A percentile compares a stretch with the other conserved stretches of the same genome.
Evolutionary conservation across 192 early-diverging fungal genomes (phyloP).

Genomic region (Mortierella antarctica): DNA sequence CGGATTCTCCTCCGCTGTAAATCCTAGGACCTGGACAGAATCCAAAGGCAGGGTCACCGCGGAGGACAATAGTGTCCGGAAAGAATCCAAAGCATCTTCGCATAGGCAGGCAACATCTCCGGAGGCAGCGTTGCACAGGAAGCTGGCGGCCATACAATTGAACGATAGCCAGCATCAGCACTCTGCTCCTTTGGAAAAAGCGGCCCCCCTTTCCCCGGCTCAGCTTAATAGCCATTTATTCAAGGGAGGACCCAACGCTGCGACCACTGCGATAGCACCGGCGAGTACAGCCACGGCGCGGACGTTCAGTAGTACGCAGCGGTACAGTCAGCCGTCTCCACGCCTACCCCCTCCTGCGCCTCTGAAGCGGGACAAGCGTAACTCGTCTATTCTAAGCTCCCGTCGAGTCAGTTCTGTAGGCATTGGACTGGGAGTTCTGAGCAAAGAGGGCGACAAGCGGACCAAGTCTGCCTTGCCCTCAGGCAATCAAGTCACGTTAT

Average conservation of each 20-base stretch:
- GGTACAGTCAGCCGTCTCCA: slow-evolving; percentile 16
- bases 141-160: slow-evolving; percentile 21
- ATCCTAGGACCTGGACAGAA: slow-evolving; percentile 17
- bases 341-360: slow-evolving; percentile 28
- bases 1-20: slow-evolving; percentile 23
- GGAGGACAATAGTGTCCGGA: not conserved
- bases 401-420: slow-evolving; percentile 45
- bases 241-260: not conserved
- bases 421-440: slow-evolving; percentile 43
- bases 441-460: slow-evolving; percentile 34
- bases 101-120: not conserved
- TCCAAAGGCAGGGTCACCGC: not conserved
- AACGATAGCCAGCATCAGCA: slow-evolving; percentile 10
- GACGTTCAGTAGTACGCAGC: slow-evolving; percentile 44
- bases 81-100: slow-evolving; percentile 1
- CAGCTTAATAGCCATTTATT: not conserved
- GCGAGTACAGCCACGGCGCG: slow-evolving; percentile 24
- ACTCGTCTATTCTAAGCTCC: slow-evolving; percentile 50
- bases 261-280: not conserved
- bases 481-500: not conserved
- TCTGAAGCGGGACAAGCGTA: slow-evolving; percentile 48
- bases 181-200: not conserved
- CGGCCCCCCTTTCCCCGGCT: not conserved
- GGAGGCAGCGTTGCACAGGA: slow-evolving; percentile 2
- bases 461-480: not conserved